Base-by-base conservation (phyloP, 139 green algal genomes). In the Tetratostichococcus sp. region DNA sequence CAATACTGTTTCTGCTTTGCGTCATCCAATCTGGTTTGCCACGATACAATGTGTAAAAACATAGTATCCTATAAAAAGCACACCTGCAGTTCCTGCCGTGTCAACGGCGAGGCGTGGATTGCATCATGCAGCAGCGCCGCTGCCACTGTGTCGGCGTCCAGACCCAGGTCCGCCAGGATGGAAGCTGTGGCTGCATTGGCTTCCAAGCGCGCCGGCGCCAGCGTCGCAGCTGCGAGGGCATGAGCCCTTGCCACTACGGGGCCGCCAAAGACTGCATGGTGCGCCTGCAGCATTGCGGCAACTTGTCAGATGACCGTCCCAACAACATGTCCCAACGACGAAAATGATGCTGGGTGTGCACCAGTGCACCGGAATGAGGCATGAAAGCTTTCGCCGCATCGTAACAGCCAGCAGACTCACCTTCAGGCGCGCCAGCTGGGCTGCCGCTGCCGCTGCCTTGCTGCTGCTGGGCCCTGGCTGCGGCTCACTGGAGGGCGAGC, bases 71-170 rank as follows among this genome's bases (percentile, higher is more conserved):
- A 70, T 26, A 26, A 26, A 75, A 93, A 80, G 75, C 87, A 89
- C 59, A 83, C 77, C 32, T 86, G 71, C 34, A 95, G 79, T 75
- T 88, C 71, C 1, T 43, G 69, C 21, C 85, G 73, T 14, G 80
- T 82, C 30, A 86, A 66, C 35, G 72, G 69, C 32, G 82, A 86
- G 42, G 72, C 68, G n/a, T 89, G 78, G 19, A 93, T 62, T 22
- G 81, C 81, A 65, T 93, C 86, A 65, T 93, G 85, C 65, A 95
- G 80, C 67, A 97, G 76, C 3, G 78, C 88, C 0, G 88, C 86
- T 26, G 82, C 86, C 21, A 96, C 86, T 14, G 79, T 85, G 50
- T 79, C 65, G 8, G 84, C 85, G 70, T 91, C 87, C 25, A 92
- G 74, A 17, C 90, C 89, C 59, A 94, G 65, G 1, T 91, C 83